A percentile compares a stretch with the other conserved stretches of the same genome.
Conservation (phyloP, 2,329 filamentous ascomycete genomes). For the Colletotrichum camelliae region DNA sequence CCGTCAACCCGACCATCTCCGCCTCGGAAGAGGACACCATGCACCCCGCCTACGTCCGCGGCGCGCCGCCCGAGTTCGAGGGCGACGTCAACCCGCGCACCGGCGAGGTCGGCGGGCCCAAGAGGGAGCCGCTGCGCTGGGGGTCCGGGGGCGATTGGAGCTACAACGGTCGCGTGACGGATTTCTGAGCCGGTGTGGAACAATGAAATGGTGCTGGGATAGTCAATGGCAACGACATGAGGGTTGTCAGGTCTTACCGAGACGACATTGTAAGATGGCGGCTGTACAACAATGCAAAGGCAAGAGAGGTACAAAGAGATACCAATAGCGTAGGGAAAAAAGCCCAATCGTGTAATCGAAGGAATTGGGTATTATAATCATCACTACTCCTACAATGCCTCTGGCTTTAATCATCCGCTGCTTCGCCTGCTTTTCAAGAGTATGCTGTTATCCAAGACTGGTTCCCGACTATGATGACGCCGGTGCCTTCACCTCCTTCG, state of each 20-base stretch:
- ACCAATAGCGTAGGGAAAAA: background rate
- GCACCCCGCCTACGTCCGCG: slow-evolving; percentile 73
- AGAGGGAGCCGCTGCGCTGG: slow-evolving; percentile 95
- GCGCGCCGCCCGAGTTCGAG: slow-evolving; percentile 88
- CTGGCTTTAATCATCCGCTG: background rate
- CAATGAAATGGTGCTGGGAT: background rate
- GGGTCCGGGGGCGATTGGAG: slow-evolving; percentile 81
- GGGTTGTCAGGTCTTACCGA: background rate
- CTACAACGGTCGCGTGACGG: slow-evolving; percentile 93
- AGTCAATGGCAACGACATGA: background rate
- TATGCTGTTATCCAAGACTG: background rate
- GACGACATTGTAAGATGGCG: background rate
- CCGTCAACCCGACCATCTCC: slow-evolving; percentile 24
- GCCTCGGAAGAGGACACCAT: slow-evolving; percentile 50
- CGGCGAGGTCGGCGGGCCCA: slow-evolving; percentile 93
- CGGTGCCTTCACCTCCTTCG: background rate
- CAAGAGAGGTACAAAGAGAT: background rate
- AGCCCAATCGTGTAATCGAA: background rate
- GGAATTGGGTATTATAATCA: slow-evolving; percentile 20
- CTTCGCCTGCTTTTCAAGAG: background rate
- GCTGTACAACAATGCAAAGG: background rate
- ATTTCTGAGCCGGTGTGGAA: slow-evolving; percentile 65
- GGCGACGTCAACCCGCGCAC: slow-evolving; percentile 93
- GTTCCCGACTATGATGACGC: background rate
- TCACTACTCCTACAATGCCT: slow-evolving; percentile 16